These are phyloP conservation scores for Blumeria graminis DNA, from an alignment of 2,329 filamentous ascomycete genomes.

Conservation along the genomic window DNA sequence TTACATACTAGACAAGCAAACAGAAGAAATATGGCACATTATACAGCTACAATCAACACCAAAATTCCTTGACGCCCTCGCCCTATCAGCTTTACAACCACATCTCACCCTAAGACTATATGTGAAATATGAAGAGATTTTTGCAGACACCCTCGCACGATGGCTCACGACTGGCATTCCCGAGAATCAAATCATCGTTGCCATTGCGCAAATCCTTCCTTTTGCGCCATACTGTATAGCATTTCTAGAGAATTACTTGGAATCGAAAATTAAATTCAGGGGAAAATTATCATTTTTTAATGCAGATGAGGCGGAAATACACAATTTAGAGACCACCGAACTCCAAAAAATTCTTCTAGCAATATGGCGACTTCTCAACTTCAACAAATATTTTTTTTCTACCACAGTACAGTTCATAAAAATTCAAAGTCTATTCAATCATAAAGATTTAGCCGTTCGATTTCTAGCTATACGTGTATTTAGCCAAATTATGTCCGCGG, in stretches of 20 bases:
- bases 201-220: conserved; percentile 58
- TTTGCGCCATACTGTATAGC: conserved; percentile 59
- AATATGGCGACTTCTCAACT: conserved; percentile 55
- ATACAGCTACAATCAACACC: conserved; percentile 38
- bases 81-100: conserved; percentile 43
- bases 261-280: conserved; percentile 7
- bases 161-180: conserved; percentile 31
- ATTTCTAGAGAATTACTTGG: conserved; percentile 33
- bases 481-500: conserved; percentile 51
- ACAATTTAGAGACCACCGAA: conserved; percentile 17
- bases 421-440: conserved; percentile 43
- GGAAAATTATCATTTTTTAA: neutral
- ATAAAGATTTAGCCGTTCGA: conserved; percentile 34
- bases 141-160: conserved; percentile 61
- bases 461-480: conserved; percentile 68
- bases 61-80: conserved; percentile 46
- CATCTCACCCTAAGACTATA: conserved; percentile 51
- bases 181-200: conserved; percentile 28
- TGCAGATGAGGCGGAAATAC: conserved; percentile 1
- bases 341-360: conserved; percentile 34
- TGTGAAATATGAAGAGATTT: conserved; percentile 45
- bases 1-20: conserved; percentile 32
- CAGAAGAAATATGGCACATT: conserved; percentile 42
- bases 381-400: conserved; percentile 45
- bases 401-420: conserved; percentile 37